phyloP scores from a whole-genome alignment of 495 filamentous ascomycete species.

The Hypoxylon crocopeplum region DNA sequence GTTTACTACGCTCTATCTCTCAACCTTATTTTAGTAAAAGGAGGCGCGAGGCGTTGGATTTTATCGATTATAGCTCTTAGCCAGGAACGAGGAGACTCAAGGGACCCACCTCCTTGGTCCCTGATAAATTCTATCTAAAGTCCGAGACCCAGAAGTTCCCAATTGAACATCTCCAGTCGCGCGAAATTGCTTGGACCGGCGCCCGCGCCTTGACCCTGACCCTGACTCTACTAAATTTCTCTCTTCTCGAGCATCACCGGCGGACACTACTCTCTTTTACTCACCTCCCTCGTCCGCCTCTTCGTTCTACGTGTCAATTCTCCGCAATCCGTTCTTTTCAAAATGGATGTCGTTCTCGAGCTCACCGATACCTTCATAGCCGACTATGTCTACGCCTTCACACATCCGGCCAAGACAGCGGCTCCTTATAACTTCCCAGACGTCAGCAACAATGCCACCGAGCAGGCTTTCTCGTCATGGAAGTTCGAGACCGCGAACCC shows the following conservation, averaged over 20 bases:
- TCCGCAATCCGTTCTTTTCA: constrained; percentile 23
- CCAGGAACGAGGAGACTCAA: constrained; percentile 27
- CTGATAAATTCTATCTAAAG: constrained; percentile 19
- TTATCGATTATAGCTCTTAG: constrained; percentile 27
- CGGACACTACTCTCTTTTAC: not conserved
- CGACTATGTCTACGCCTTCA: constrained; percentile 78
- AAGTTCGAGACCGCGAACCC: constrained; percentile 76
- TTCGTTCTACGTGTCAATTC: constrained; percentile 3
- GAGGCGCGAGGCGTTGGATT: not conserved
- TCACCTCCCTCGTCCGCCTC: not conserved
- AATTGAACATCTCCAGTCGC: constrained; percentile 18
- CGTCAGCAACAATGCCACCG: constrained; percentile 46
- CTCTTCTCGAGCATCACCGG: not conserved
- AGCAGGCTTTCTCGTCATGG: constrained; percentile 51
- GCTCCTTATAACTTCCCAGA: constrained; percentile 50
- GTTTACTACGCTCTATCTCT: too few species aligned
- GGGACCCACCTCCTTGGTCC: not conserved
- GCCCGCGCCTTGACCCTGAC: constrained; percentile 10
- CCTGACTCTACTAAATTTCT: constrained; percentile 21
- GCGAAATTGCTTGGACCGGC: constrained; percentile 39
- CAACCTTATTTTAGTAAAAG: too few species aligned
- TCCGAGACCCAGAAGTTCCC: constrained; percentile 12
- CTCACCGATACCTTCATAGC: constrained; percentile 82
- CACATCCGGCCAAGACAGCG: constrained; percentile 67
- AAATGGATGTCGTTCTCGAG: constrained; percentile 93